Evolutionary conservation across 495 filamentous ascomycete species (phyloP).

Genomic region (Tuber aestivum): DNA sequence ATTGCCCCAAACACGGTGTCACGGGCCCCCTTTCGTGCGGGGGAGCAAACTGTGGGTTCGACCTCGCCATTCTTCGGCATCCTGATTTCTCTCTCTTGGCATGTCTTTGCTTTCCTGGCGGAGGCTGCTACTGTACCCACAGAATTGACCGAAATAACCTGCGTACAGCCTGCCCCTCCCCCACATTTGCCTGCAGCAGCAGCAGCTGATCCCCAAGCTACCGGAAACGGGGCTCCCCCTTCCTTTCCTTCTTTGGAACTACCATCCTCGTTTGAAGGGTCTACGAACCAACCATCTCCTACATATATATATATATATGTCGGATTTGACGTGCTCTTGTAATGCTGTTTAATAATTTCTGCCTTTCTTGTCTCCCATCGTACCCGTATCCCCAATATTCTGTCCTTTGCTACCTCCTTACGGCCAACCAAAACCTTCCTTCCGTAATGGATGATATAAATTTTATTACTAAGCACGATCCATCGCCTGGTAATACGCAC

Average conservation of each 20-base stretch:
- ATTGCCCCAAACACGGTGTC: background rate
- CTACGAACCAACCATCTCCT: slow-evolving; percentile 17
- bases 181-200: slow-evolving; percentile 19
- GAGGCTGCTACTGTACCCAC: background rate
- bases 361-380: background rate
- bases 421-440: background rate
- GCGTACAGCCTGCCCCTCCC: slow-evolving; percentile 26
- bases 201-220: slow-evolving; percentile 21
- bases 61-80: background rate
- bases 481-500: slow-evolving; percentile 45
- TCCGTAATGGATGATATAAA: slow-evolving; percentile 69
- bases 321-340: slow-evolving; percentile 15
- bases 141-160: background rate
- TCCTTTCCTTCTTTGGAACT: slow-evolving; percentile 26
- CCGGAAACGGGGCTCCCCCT: slow-evolving; percentile 14
- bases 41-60: background rate
- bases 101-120: no score
- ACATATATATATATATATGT: slow-evolving; percentile 29
- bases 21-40: background rate
- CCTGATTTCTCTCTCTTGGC: background rate
- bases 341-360: slow-evolving; percentile 6
- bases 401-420: background rate
- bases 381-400: slow-evolving; percentile 13
- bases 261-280: slow-evolving; percentile 32
- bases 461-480: slow-evolving; percentile 88